Evolutionary conservation across 345 rosid species (phyloP).

Genomic region (Hevea brasiliensis): DNA sequence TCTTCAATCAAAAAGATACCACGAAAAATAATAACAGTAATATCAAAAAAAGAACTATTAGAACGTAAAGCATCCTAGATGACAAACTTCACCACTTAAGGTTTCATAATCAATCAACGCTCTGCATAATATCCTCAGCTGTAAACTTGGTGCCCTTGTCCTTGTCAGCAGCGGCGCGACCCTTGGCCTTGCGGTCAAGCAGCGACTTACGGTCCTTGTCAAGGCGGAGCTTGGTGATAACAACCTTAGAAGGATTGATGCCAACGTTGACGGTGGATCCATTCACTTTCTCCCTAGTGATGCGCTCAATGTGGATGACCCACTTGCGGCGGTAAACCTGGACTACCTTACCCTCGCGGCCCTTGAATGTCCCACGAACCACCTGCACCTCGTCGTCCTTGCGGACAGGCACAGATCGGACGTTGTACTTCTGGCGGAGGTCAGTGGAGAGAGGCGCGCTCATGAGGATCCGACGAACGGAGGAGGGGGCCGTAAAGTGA

Average conservation of each 20-base stretch:
- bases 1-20: background rate
- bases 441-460: slow-evolving; percentile 68
- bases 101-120: slow-evolving; percentile 36
- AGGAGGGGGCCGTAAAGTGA: slow-evolving; percentile 69
- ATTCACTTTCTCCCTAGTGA: slow-evolving; percentile 77
- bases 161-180: slow-evolving; percentile 73
- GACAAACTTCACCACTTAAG: background rate
- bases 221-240: slow-evolving; percentile 68
- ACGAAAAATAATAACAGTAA: background rate
- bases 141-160: slow-evolving; percentile 80
- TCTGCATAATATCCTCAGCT: slow-evolving; percentile 79
- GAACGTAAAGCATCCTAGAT: background rate
- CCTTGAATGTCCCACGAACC: slow-evolving; percentile 78
- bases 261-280: slow-evolving; percentile 83
- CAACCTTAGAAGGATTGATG: slow-evolving; percentile 65
- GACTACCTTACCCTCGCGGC: slow-evolving; percentile 78
- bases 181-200: slow-evolving; percentile 74
- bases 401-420: slow-evolving; percentile 75
- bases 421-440: slow-evolving; percentile 76
- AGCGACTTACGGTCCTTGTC: slow-evolving; percentile 74
- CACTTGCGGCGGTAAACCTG: slow-evolving; percentile 77
- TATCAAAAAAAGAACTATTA: background rate
- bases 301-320: slow-evolving; percentile 84
- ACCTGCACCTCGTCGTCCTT: slow-evolving; percentile 86
- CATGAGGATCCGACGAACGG: slow-evolving; percentile 72